Evolutionary conservation across 2,329 filamentous ascomycete genomes (phyloP), one percentile per base, ranked within the genome.

Genomic region (Colletotrichum echinochloae): DNA sequence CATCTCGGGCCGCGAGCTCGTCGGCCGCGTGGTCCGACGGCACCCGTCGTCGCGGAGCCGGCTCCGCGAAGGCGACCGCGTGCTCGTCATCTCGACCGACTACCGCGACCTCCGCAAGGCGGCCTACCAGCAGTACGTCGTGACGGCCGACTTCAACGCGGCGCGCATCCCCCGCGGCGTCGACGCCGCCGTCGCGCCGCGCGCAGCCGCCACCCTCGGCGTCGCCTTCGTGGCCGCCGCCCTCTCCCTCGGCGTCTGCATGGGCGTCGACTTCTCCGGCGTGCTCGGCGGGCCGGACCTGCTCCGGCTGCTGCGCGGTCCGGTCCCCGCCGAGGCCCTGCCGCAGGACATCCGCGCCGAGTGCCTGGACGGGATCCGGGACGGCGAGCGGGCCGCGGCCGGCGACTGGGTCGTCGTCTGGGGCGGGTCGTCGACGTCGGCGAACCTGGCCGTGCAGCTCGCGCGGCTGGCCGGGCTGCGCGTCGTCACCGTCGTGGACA

Each of bases 401-500:
- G 91, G 90, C 0, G 92, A 94, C 70, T 94, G 91, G 88, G 80
- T 94, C 48, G 89, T 88, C 1, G 88, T 94, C 56, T 94, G 92
- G 92, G 92, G 92, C 66, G 92, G 89, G 84, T 93, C 91, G 1
- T 92, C 91, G 0, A 93, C 90, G 0, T 92, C 90, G 1, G 92
- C 91, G 0, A 87, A 90, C 72, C 83, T 92, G 8, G 84, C 88
- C 0, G 84, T 91, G 4, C 92, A 94, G 75, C 84, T 94, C 1
- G 91, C 92, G 0, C 89, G 90, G 49, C 82, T 92, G 0, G 88
- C 86, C 0, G 91, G 91, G 0, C 79, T 94, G 0, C 87, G 84
- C 35, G 90, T 93, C 1, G 87, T 92, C 33, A 86, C 88, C 2
- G 84, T 94, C 0, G 89, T 91, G 0, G 91, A 94, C 74, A 85